phyloP scores from a whole-genome alignment of 1,284 basidiomycete species.

The Tausonia pullulans region DNA sequence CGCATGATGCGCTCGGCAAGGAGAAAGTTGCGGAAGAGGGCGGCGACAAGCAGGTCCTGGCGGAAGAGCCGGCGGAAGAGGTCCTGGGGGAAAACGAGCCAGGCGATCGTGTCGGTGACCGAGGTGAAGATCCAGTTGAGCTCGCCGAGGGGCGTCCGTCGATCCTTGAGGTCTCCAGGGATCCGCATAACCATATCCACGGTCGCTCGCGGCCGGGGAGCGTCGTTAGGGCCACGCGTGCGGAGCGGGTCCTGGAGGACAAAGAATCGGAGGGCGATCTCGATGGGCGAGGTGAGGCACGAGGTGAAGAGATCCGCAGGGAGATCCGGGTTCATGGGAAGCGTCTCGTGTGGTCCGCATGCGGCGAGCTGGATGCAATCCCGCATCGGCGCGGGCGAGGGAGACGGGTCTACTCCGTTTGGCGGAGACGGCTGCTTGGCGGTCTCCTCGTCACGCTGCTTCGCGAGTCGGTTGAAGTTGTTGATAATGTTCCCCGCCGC shows the following conservation, averaged over 20 bases:
- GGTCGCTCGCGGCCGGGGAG: slow-evolving; percentile 43
- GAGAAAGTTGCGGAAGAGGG: slow-evolving; percentile 91
- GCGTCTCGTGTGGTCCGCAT: slow-evolving; percentile 78
- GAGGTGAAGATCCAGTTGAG: slow-evolving; percentile 99
- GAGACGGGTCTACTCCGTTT: slow-evolving; percentile 39
- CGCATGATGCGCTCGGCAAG: slow-evolving; percentile 98
- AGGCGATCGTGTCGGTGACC: slow-evolving; percentile 97
- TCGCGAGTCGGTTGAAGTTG: slow-evolving; percentile 82
- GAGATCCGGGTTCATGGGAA: slow-evolving; percentile 91
- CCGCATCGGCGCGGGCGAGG: slow-evolving; percentile 47
- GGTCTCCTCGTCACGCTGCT: slow-evolving; percentile 67
- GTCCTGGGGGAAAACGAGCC: slow-evolving; percentile 90
- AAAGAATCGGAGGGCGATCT: slow-evolving; percentile 90
- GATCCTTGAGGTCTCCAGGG: slow-evolving; percentile 91
- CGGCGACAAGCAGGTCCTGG: slow-evolving; percentile 91
- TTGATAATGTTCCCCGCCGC: slow-evolving; percentile 85
- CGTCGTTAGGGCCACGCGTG: not conserved
- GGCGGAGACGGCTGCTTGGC: slow-evolving; percentile 19
- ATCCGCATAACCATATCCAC: slow-evolving; percentile 91
- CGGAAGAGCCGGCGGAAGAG: slow-evolving; percentile 90
- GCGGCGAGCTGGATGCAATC: slow-evolving; percentile 93
- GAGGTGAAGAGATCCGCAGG: slow-evolving; percentile 97
- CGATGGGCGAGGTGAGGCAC: slow-evolving; percentile 94
- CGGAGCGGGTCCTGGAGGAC: slow-evolving; percentile 72
- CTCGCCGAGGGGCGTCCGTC: slow-evolving; percentile 89